Evolutionary conservation across 2,329 filamentous ascomycete genomes (phyloP), one percentile per base, ranked within the genome.

Genomic region (Gaeumannomyces sp.): DNA sequence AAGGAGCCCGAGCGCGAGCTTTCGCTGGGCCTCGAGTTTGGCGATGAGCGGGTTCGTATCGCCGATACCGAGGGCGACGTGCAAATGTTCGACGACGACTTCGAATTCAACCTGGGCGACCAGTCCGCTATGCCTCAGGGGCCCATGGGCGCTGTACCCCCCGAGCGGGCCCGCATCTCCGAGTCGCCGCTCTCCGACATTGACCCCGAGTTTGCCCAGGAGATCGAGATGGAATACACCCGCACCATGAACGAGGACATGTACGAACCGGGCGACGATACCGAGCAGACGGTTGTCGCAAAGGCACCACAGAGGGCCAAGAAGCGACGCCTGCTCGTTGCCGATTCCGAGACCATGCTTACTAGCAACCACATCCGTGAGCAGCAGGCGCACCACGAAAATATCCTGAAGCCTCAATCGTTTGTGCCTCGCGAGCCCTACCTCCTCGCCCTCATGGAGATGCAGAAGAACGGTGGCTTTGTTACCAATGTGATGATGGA

Each of bases 391-490:
- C 92, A 96, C 74, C 90, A 91, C 68, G 89, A 92, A 60, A 92
- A 90, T 71, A 98, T 98, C 67, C 82, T 97, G 65, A 93, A 90
- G 76, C 85, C 89, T 1, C 87, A 91, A 8, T 87, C 88, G 0
- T 97, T 96, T 76, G 81, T 99, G 59, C 92, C 94, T 1, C 88
- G 91, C 56, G 93, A 99, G 70, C 92, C 93, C 1, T 87, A 94
- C 64, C 82, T 98, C 19, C 83, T 98, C 35, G 91, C 92, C 45
- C 80, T 99, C 28, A 90, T 97, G 81, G 92, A 93, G 71, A 90
- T 97, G 84, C 95, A 97, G 76, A 93, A 90, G 78, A 92, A 85
- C 64, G 94, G 95, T 64, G 91, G 88, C 56, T 98, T 99, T 71
- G 91, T 97, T 25, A 91, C 89, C 4, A 93, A 87, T 71, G 89